Conservation (phyloP, 495 filamentous ascomycete species). For the Penicillium atrosanguineum region DNA sequence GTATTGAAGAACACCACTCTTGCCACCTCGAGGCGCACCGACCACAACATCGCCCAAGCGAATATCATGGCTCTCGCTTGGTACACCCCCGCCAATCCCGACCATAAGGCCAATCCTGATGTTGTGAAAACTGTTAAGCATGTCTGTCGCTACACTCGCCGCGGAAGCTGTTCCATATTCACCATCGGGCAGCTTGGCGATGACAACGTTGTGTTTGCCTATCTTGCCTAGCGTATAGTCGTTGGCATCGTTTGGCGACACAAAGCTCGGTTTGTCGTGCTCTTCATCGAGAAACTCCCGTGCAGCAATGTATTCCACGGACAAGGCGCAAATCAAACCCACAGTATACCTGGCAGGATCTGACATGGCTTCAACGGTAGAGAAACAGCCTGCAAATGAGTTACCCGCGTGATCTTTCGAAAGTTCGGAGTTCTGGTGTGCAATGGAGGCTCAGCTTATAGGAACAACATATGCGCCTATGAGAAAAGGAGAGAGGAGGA, state of each 20-base stretch:
- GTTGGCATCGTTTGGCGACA: constrained; percentile 23
- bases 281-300: constrained; percentile 21
- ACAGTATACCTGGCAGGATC: no score
- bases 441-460: not conserved
- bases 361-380: no score
- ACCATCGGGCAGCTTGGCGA: constrained; percentile 32
- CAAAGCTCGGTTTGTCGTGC: constrained; percentile 2
- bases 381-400: no score
- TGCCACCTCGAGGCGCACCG: constrained; percentile 10
- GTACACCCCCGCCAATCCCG: constrained; percentile 45
- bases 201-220: constrained; percentile 41
- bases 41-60: constrained; percentile 26
- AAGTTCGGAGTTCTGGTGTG: constrained; percentile 2
- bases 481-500: no score
- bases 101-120: constrained; percentile 48
- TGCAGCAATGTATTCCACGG: constrained; percentile 20
- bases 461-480: not conserved
- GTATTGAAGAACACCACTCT: constrained; percentile 21
- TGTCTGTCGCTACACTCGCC: constrained; percentile 31
- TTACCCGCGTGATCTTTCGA: constrained; percentile 3
- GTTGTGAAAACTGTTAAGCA: constrained; percentile 35
- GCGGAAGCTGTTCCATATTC: constrained; percentile 32
- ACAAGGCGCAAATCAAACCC: constrained; percentile 26
- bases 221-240: constrained; percentile 22
- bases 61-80: constrained; percentile 12